Base-by-base conservation (phyloP, 2,329 filamentous ascomycete species). In the Colletotrichum filicis region DNA sequence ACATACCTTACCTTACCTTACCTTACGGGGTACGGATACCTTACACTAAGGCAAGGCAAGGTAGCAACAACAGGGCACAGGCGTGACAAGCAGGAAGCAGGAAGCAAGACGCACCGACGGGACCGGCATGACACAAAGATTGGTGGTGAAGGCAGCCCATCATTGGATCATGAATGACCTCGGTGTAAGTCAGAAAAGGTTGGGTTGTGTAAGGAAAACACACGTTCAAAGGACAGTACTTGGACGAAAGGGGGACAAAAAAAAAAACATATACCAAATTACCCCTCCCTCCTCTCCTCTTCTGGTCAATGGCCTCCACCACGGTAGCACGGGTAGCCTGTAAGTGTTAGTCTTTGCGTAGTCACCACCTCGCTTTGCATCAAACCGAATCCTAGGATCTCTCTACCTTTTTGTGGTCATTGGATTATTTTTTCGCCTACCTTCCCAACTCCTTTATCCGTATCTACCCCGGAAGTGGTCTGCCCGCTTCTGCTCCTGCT, bases 201-300 rank as follows among this genome's bases (percentile, higher is more conserved):
- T 46, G 42, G 49, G 26, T 52, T 62, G n/a, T n/a, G 28, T 49
- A 5, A n/a, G 42, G 16, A 30, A 24, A 24, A 9, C 26, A 19
- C 11, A 46, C 14, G 59, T 19, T 42, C 59, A 12, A 9, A 19
- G n/a, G 12, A 35, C 37, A 19, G 30, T 49, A 22, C 42, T 9
- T 52, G 52, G n/a, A 30, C 19, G 32, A 35, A 12, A 35, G 1
- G 32, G 8, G 32, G 32, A 32, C 2, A 32, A 32, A 11, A 26
- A n/a, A 53, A 53, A 22, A 49, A 22, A 30, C 19, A 19, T 28
- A 42, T 7, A 58, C 19, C 3, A n/a, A n/a, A 60, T 24, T 67
- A 67, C 65, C 65, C 65, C 65, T 67, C 56, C 26, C 56, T 32
- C 14, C 28, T 37, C 26, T 57, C 56, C 56, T 56, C 46, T 35